These are phyloP conservation scores for Aspergillus texensis DNA, from an alignment of 2,329 filamentous ascomycete species.

Conservation along the genomic window DNA sequence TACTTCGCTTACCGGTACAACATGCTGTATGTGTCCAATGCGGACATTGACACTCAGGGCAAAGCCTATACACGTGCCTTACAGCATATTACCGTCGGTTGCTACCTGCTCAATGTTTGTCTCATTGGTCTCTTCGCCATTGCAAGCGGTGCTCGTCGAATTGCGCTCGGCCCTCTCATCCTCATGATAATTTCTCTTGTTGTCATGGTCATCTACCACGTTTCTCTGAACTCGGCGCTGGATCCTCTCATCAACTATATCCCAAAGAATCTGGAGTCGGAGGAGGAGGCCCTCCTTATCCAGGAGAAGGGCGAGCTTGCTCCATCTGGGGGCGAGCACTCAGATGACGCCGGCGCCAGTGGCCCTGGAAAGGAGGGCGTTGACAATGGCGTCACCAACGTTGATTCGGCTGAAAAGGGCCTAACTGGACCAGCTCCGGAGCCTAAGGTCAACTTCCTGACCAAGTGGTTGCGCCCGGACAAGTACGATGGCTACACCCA, in stretches of 20 bases:
- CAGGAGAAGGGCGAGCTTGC: constrained; percentile 30
- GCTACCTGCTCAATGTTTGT: constrained; percentile 81
- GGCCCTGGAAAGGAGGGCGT: constrained; percentile 14
- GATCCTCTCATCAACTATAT: constrained; percentile 76
- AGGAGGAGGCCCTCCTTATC: constrained; percentile 54
- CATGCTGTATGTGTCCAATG: constrained; percentile 81
- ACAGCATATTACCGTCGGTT: constrained; percentile 79
- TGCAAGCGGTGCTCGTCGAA: constrained; percentile 62
- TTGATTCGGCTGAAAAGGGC: constrained; percentile 41
- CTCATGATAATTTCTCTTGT: constrained; percentile 76
- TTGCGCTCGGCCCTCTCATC: constrained; percentile 68
- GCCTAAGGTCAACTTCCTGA: constrained; percentile 39
- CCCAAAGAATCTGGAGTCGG: constrained; percentile 69
- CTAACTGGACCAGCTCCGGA: constrained; percentile 28
- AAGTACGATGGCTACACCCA: constrained; percentile 72
- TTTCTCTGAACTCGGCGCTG: constrained; percentile 71
- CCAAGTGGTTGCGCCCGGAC: constrained; percentile 74
- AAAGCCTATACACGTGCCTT: constrained; percentile 85
- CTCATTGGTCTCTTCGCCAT: constrained; percentile 83
- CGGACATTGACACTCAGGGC: constrained; percentile 82
- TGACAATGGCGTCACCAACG: constrained; percentile 31
- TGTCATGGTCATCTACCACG: constrained; percentile 75
- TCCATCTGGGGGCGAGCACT: constrained; percentile 22
- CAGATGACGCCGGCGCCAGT: constrained; percentile 19
- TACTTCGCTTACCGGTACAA: constrained; percentile 92